Evolutionary conservation across 805 yeast species (phyloP), one percentile per base, ranked within the genome.

Genomic region (Monosporozyma unispora): DNA sequence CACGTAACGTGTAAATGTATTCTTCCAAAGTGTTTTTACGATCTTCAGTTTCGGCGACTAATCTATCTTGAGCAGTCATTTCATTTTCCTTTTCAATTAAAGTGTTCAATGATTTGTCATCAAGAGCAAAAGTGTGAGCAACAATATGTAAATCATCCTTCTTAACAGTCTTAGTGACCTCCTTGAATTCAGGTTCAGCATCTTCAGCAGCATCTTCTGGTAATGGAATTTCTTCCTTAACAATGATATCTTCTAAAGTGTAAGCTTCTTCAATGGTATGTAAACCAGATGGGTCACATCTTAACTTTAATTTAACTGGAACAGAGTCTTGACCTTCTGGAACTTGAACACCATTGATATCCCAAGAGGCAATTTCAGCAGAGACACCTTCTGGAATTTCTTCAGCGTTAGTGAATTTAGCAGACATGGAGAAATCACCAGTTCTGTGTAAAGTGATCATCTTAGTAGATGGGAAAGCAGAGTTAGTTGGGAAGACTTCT

Each of bases 1-100:
- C 96, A 76, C 99, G 86, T 72, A 91, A 81, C 63, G 88, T 95
- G 75, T 93, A 93, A 65, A 93, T 93, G 79, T 93, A 93, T 78
- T 93, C 99, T 78, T 93, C 99, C 54, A 93, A 78, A 57, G 96
- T 93, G 71, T 93, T 93, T 84, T 93, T 93, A 73, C 89, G 88
- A 75, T 93, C 97, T 78, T 93, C 98, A 58, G 98, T 93, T 75
- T 93, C 98, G 58, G 95, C 95, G 57, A 93, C 97, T 62, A 91
- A 82, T 77, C 90, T 93, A 73, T 93, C 99, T 66, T 84, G 89
- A 68, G 88, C 80, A 57, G 80, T 77, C 82, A 93, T 74, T 69
- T 84, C 78, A 65, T 80, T 80, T 77, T 93, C 99, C 70, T 75
- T 74, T 78, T 93, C 98, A 54, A 84, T 77, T 58, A 75, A 77